Percentiles rank a stretch among this genome's conserved stretches.
These are phyloP conservation scores for Dacryopinax primogenitus DNA, from an alignment of 768 basidiomycete genomes.

Conservation along the genomic window DNA sequence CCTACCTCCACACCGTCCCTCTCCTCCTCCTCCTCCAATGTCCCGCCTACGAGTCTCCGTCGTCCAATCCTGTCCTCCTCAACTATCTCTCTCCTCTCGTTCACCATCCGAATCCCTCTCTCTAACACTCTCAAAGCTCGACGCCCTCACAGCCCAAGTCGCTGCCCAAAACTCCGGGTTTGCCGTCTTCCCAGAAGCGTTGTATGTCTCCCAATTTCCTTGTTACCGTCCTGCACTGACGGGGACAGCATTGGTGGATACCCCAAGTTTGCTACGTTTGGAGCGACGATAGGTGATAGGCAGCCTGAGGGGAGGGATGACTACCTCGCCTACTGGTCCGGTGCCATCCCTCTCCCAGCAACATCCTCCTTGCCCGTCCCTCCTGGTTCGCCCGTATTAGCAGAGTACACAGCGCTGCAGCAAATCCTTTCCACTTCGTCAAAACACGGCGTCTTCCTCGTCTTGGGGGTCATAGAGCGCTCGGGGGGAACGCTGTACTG, in stretches of 20 bases:
- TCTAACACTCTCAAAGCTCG: slow-evolving; percentile 15
- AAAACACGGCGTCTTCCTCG: slow-evolving; percentile 40
- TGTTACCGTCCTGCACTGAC: not conserved
- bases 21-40: not conserved
- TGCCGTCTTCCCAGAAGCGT: slow-evolving; percentile 19
- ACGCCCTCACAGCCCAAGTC: slow-evolving; percentile 13
- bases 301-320: slow-evolving; percentile 43
- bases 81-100: not conserved
- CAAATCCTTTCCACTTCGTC: slow-evolving; percentile 39
- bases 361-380: not conserved
- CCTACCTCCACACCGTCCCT: not conserved
- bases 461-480: slow-evolving; percentile 48
- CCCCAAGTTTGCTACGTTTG: slow-evolving; percentile 29
- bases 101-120: slow-evolving; percentile 12
- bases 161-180: slow-evolving; percentile 10
- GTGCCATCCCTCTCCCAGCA: slow-evolving; percentile 40
- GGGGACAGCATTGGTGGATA: slow-evolving; percentile 18
- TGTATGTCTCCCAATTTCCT: slow-evolving; percentile 9
- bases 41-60: slow-evolving; percentile 16
- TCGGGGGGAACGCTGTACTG: slow-evolving; percentile 51
- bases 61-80: slow-evolving; percentile 16
- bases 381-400: not conserved
- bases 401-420: slow-evolving; percentile 35
- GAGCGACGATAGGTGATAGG: slow-evolving; percentile 40
- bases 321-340: slow-evolving; percentile 40